Base-by-base conservation (phyloP, 208 protist genomes). In the Acanthamoeba healyi region DNA sequence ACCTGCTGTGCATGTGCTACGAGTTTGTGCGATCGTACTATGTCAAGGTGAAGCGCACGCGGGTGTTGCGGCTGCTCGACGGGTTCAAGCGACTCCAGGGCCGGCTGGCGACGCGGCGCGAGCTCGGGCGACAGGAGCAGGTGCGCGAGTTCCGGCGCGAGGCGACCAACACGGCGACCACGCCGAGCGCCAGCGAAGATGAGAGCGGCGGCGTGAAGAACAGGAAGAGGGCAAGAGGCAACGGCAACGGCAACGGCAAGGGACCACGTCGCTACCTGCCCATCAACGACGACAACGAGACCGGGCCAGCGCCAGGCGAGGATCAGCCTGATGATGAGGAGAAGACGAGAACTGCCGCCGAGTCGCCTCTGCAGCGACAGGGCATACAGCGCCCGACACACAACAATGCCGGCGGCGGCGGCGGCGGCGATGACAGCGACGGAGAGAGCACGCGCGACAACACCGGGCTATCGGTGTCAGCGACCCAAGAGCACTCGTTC, bases 1-100 rank as follows among this genome's bases (percentile, higher is more conserved):
- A 88, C 44, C 44, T 88, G 6, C 15, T 54, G 6, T 1, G 17
- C 42, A 88, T 88, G 79, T 88, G 79, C 79, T n/a, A 88, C 38
- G 79, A 7, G n/a, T 7, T 22, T n/a, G 14, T 88, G 6, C 7
- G 22, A 19, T 17, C 17, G 32, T n/a, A 46, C 79, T 88, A 88
- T 32, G 34, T 17, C 12, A 44, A 79, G 38, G 19, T 46, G 6
- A 49, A 79, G 38, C 70, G 70, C 36, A 79, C 40, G 4, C 19
- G 29, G 38, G 40, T 79, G n/a, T 10, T 79, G 70, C 70, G 22
- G n/a, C 36, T 79, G 70, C 40, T 79, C 22, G 70, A 79, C 19
- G 70, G 70, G 0, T 49, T 79, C 70, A 79, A 79, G 70, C 36
- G 38, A n/a, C 9, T 79, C 15, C 70, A 79, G 70, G 38, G 40